Base-by-base conservation (phyloP, 169 alveolate species). In the Plasmodium gonderi region DNA sequence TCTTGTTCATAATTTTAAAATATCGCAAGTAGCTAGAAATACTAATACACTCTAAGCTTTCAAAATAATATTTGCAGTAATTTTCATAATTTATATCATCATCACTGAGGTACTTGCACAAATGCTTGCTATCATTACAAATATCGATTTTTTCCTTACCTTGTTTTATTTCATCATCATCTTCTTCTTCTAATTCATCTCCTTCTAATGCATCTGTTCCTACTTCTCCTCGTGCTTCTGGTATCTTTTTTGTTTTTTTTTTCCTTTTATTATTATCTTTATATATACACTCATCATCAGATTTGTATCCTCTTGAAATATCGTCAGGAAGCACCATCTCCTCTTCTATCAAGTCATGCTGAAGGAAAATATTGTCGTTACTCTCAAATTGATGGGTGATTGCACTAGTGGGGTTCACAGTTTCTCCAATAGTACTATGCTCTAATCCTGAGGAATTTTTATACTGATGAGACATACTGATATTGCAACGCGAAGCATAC, bases 61-160 rank as follows among this genome's bases (percentile, higher is more conserved):
- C 79, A 5, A n/a, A 68, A 69, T 36, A 68, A 20, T 82, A 82
- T 9, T 69, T 82, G 65, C 79, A 74, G 45, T 87, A 76, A 17
- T 38, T 75, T 44, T 87, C 93, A 54, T 36, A 87, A 0, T 82
- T 51, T 60, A 87, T 17, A 75, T 87, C 93, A 36, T 87, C 93
- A 75, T 87, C 93, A 36, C 93, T 87, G 3, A 87, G 51, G 42
- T 75, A 87, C 44, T 87, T 87, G 40, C 93, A 87, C 44, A 75
- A 54, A 49, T 68, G 81, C 7, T 33, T 29, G 9, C 23, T 36
- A 5, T 68, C 54, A 40, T 49, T 0, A 12, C 69, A 54, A 12
- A 54, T 23, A 0, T n/a, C n/a, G n/a, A n/a, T n/a, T n/a, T n/a
- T n/a, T n/a, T n/a, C n/a, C 23, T 0, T n/a, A 54, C 6, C 8